Base-by-base conservation (phyloP, 345 rosid genomes). In the Cochlearia excelsa region DNA sequence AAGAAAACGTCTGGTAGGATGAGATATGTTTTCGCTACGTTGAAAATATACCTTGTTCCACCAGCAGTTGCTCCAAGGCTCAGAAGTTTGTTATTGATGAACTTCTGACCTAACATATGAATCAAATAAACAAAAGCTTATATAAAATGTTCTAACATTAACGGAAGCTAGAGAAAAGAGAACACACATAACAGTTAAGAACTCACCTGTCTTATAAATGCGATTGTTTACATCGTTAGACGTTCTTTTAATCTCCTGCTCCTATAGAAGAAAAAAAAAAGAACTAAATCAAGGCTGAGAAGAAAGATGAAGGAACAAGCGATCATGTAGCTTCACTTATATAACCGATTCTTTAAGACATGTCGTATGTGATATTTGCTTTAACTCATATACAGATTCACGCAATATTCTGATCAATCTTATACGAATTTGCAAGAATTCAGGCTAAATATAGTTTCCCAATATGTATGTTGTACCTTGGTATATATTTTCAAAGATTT, bases 171-270 rank as follows among this genome's bases (percentile, higher is more conserved):
- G 59, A 52, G 34, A 66, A 7, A 60, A 46, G 48, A 72, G 4
- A 57, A 63, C 10, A 66, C 23, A 54, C 10, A 52, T 71, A 59
- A 31, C 54, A 9, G 28, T 49, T 57, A 30, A 52, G 34, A 72
- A 59, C 26, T 70, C 70, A 84, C 95, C 88, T 79, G 68, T 81
- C 71, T 59, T 81, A 39, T 46, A 56, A 42, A 57, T 63, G 50
- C 16, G 54, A 28, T 48, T 47, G 38, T 61, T 65, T 50, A 66
- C 63, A 43, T 54, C 61, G 67, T 60, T 72, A 51, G 58, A 68
- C 51, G 43, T 39, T 60, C 51, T 57, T 57, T 59, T 71, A 65
- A 58, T 68, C 54, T 23, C 74, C 57, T 59, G 80, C 52, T 77
- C 91, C 94, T 89, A 43, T 52, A 16, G 23, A 16, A 16, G 23